Percentiles rank a stretch among this genome's conserved stretches.
Evolutionary conservation across 352 stramenopile species (phyloP).

Genomic region (Blastocystis sp.): DNA sequence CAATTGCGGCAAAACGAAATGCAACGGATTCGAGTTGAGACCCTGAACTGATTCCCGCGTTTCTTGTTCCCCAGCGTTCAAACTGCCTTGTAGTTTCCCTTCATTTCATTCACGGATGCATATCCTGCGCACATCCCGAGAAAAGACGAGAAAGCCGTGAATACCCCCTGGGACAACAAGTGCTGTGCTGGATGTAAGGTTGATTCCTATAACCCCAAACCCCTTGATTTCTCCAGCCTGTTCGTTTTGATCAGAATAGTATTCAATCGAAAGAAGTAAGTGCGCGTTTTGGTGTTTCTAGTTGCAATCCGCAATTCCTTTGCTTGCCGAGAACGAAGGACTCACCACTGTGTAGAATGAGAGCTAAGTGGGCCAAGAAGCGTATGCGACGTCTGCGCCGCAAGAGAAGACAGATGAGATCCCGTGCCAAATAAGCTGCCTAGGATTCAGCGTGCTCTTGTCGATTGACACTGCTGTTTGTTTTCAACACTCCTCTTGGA

Average conservation of each 20-base stretch:
- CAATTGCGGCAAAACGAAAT: too few relatives aligned
- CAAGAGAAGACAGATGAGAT: constrained; percentile 69
- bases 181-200: neutral
- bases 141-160: too few relatives aligned
- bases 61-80: too few relatives aligned
- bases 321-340: neutral
- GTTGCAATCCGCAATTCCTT: too few relatives aligned
- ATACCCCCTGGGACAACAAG: neutral
- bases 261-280: constrained; percentile 62
- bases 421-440: constrained; percentile 62
- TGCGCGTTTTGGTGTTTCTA: neutral
- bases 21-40: too few relatives aligned
- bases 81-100: too few relatives aligned
- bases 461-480: constrained; percentile 57
- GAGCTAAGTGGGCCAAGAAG: constrained; percentile 69
- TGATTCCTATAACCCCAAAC: neutral
- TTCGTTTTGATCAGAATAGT: constrained; percentile 37
- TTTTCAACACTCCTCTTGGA: neutral
- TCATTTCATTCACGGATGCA: too few relatives aligned
- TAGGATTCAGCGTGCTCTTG: constrained; percentile 21
- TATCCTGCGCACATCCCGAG: too few relatives aligned
- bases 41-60: too few relatives aligned
- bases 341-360: constrained; percentile 65
- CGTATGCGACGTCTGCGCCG: constrained; percentile 68
- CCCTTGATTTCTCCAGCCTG: constrained; percentile 22